Base-by-base conservation (phyloP, 139 green algal species). In the Volvox reticuliferus region DNA sequence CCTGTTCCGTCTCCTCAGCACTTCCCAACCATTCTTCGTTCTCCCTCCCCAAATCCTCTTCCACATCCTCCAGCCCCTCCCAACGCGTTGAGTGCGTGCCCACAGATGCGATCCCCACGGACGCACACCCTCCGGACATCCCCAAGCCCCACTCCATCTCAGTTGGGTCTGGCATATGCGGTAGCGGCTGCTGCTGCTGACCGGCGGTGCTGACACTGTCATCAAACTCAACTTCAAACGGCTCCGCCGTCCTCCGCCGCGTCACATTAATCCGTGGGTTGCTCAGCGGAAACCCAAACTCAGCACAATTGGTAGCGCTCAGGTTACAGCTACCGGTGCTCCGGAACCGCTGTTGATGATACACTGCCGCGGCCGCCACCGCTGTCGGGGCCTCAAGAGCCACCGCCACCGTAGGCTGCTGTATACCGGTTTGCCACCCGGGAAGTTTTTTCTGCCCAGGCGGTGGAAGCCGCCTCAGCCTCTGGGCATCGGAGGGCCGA, bases 171-270 rank as follows among this genome's bases (percentile, higher is more conserved):
- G 44, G 44, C 5, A 9, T 55, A 9, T 5, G 44, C 44, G 5
- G 44, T 55, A 55, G 65, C 65, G 2, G 65, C 65, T 73, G 65
- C 65, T 24, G 6, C 65, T 28, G 65, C 65, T 73, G 65, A 55
- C 65, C 24, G 65, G 65, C 65, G 65, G 65, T 28, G 65, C 65
- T 12, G 65, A 5, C 65, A 73, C 65, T 28, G 65, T 12, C 65
- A 73, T 73, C 65, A 30, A 28, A 24, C 65, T 73, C 65, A 12
- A 73, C 21, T 24, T 30, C 65, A 28, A 28, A 24, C 65, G 65
- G 65, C 65, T 79, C 71, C 28, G 71, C 71, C 71, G 71, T 79
- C 71, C 71, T 79, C 26, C 71, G 71, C 71, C 71, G 71, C 9
- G 22, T 20, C 30, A 30, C 71, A 30, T 30, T 20, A 20, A 79